Percentiles rank a stretch among this genome's conserved stretches.
phyloP scores from a whole-genome alignment of 1,284 basidiomycete species.

The Ceratobasidium sp. region DNA sequence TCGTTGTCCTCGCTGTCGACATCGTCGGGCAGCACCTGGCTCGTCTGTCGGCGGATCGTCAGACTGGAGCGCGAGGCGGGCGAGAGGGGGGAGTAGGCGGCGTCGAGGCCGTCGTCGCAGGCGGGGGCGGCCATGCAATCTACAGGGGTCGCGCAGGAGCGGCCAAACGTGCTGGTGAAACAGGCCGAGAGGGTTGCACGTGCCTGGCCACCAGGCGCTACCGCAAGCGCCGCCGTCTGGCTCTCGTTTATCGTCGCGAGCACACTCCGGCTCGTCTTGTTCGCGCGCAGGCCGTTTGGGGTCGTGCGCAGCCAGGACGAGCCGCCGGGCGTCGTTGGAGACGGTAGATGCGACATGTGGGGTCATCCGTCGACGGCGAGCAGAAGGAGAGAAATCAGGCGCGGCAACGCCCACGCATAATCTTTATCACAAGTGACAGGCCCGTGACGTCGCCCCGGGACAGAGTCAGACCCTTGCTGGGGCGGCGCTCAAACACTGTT shows the following conservation, averaged over 20 bases:
- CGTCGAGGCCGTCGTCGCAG: not conserved
- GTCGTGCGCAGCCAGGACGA: conserved; percentile 11
- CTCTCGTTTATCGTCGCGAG: conserved; percentile 31
- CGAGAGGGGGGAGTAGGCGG: not conserved
- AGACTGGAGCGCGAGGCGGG: not conserved
- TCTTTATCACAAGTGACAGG: too few species aligned
- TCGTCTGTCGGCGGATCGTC: not conserved
- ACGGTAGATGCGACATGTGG: conserved; percentile 4
- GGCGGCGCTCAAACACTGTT: too few species aligned
- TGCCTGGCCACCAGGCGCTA: conserved; percentile 18
- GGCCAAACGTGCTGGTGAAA: conserved; percentile 23
- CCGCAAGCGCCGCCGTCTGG: not conserved
- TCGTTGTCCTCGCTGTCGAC: not conserved
- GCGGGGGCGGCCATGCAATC: not conserved
- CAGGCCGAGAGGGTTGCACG: conserved; percentile 19
- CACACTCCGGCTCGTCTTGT: conserved; percentile 36
- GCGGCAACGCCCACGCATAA: too few species aligned
- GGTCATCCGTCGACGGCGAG: too few species aligned
- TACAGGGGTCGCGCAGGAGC: not conserved
- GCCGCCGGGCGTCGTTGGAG: not conserved
- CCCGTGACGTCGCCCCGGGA: too few species aligned
- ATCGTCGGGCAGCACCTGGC: not conserved
- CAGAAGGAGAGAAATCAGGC: not conserved
- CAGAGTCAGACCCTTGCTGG: too few species aligned
- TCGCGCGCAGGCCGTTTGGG: conserved; percentile 11